A percentile compares a stretch with the other conserved stretches of the same genome.
Evolutionary conservation across 2,329 filamentous ascomycete species (phyloP).

Genomic region (Alternaria metachromatica): DNA sequence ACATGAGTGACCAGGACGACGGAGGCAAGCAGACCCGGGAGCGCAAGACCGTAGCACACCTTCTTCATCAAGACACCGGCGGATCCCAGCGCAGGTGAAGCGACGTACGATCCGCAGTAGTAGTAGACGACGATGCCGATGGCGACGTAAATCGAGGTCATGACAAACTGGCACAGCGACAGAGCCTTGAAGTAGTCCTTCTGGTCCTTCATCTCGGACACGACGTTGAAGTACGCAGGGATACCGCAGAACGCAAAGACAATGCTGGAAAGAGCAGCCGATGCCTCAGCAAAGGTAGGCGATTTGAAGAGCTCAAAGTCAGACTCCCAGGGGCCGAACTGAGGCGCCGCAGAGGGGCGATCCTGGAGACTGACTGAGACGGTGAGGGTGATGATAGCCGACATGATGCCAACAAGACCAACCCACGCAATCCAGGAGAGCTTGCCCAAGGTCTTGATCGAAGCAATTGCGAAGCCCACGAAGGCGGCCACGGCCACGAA

Average conservation of each 20-base stretch:
- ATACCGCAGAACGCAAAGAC: constrained; percentile 57
- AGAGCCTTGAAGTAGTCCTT: constrained; percentile 64
- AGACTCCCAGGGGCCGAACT: constrained; percentile 26
- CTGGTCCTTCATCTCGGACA: constrained; percentile 69
- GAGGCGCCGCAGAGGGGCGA: constrained; percentile 31
- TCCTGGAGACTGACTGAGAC: constrained; percentile 35
- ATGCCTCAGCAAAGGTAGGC: constrained; percentile 24
- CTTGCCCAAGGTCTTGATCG: constrained; percentile 52
- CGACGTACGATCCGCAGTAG: constrained; percentile 67
- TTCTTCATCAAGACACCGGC: constrained; percentile 64
- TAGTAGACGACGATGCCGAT: constrained; percentile 73
- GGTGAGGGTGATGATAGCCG: constrained; percentile 30
- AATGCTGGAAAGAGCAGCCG: constrained; percentile 29
- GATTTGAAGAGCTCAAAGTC: constrained; percentile 27
- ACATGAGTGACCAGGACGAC: constrained; percentile 31
- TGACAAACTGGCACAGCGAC: constrained; percentile 63
- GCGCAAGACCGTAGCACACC: constrained; percentile 71
- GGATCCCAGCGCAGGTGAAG: constrained; percentile 71
- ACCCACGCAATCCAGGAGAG: constrained; percentile 37
- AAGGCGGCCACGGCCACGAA: constrained; percentile 67
- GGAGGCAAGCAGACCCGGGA: constrained; percentile 54
- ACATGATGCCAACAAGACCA: constrained; percentile 30
- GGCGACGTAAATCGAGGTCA: constrained; percentile 68
- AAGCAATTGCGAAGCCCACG: constrained; percentile 56
- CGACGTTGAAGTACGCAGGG: constrained; percentile 71